These are phyloP conservation scores for Leucocoprinus birnbaumii DNA, from an alignment of 768 basidiomycete genomes.

Conservation along the genomic window DNA sequence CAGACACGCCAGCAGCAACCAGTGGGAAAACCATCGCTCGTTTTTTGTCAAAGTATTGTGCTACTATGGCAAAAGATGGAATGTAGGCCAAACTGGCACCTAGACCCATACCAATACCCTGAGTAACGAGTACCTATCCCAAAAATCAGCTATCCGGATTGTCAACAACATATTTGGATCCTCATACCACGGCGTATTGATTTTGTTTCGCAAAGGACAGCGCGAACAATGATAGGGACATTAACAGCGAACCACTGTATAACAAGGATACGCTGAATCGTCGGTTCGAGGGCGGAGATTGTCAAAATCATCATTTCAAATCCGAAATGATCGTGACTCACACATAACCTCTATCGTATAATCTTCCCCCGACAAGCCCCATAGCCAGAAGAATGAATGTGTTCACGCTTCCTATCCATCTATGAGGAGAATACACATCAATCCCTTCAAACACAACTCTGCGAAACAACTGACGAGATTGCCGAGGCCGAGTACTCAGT, in stretches of 20 bases:
- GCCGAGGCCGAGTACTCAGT: too few relatives aligned
- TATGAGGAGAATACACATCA: neutral
- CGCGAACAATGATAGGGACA: conserved; percentile 39
- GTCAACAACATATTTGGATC: neutral
- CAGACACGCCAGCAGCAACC: conserved; percentile 13
- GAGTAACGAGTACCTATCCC: conserved; percentile 35
- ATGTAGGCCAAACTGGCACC: conserved; percentile 37
- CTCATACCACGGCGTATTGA: conserved; percentile 38
- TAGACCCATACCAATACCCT: conserved; percentile 41
- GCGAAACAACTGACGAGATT: too few relatives aligned
- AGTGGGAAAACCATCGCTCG: conserved; percentile 39
- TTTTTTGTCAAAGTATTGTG: conserved; percentile 37
- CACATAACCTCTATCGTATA: conserved; percentile 50
- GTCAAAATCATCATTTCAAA: conserved; percentile 12
- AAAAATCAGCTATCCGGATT: too few relatives aligned
- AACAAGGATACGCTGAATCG: conserved; percentile 30
- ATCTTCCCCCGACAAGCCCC: conserved; percentile 36
- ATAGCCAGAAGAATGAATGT: conserved; percentile 38
- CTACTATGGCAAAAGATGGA: conserved; percentile 36
- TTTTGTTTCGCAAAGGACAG: conserved; percentile 41
- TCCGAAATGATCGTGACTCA: conserved; percentile 15
- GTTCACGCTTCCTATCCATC: conserved; percentile 35
- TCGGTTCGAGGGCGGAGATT: too few relatives aligned
- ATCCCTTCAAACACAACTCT: too few relatives aligned
- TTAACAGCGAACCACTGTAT: conserved; percentile 29